Conservation (phyloP, 306 rosid genomes). For the Prunus kanzakura region DNA sequence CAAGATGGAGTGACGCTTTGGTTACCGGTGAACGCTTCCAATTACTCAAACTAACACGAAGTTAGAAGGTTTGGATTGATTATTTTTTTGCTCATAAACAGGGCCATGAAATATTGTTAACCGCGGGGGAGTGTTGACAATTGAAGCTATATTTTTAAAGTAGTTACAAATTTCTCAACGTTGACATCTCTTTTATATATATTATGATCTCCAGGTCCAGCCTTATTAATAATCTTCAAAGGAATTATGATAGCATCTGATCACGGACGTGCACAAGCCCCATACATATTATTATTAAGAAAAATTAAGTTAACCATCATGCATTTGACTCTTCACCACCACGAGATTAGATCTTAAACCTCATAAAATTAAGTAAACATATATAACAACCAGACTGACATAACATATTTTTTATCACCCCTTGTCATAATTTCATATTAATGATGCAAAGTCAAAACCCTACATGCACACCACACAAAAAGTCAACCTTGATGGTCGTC, state of each 20-base stretch:
- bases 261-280: slow-evolving; percentile 5
- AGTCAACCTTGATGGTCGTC: background rate
- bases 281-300: too few relatives aligned
- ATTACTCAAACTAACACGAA: too few relatives aligned
- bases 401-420: background rate
- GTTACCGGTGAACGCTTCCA: too few relatives aligned
- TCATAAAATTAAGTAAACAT: background rate
- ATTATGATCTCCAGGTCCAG: background rate
- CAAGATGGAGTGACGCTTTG: too few relatives aligned
- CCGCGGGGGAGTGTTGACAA: too few relatives aligned
- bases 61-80: too few relatives aligned
- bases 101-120: too few relatives aligned
- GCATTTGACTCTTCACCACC: background rate
- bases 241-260: background rate
- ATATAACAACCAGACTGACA: background rate
- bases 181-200: background rate
- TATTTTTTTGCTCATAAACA: too few relatives aligned
- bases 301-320: background rate
- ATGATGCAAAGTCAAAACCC: slow-evolving; percentile 6
- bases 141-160: too few relatives aligned
- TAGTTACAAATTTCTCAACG: too few relatives aligned
- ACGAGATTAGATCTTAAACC: background rate
- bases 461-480: background rate
- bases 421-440: background rate
- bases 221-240: background rate